Base-by-base conservation (phyloP, 177 flowering plant genomes). In the Vitis hybrid region DNA sequence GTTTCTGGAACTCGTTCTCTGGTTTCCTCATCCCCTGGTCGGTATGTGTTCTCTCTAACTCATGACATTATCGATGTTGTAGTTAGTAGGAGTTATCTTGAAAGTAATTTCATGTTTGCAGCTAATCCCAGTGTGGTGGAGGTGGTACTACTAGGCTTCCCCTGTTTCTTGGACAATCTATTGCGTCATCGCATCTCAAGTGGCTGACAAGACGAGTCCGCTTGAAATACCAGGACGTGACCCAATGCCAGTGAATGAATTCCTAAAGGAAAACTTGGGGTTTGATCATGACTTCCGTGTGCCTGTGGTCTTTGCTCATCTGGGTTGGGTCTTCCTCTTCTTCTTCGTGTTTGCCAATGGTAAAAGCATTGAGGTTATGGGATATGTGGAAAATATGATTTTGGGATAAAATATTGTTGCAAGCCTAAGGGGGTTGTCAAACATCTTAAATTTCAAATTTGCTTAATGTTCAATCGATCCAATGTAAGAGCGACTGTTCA, bases 121-220 rank as follows among this genome's bases (percentile, higher is more conserved):
- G 96, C 70, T 52, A 74, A 87, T 93, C 27, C 97, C 98, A 3
- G 65, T 86, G 15, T 92, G 97, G 97, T 92, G 97, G 96, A 89
- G 97, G 60, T 92, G 97, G 97, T 93, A 88, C 72, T 87, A 91
- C 78, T 93, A 93, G 94, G 81, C 62, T 21, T 84, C 89, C 18
- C 97, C 97, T 1, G 81, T 87, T 17, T 85, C 97, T 1, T 93
- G 94, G 98, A 88, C 94, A 11, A 69, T 91, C 32, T 84, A 91
- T 57, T 93, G 98, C 13, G 62, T 93, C 18, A 71, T 91, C 61
- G 72, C 86, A 1, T 91, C 94, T 58, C 98, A 90, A 67, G 65
- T 91, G 3, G 93, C 93, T 1, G 83, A 90, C 70, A 74, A 54
- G 40, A 68, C 61, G 6, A 58, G 54, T 1, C 46, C 10, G 0